These are phyloP conservation scores for Phytophthora europaea DNA, from an alignment of 352 stramenopile species.

Conservation along the genomic window DNA sequence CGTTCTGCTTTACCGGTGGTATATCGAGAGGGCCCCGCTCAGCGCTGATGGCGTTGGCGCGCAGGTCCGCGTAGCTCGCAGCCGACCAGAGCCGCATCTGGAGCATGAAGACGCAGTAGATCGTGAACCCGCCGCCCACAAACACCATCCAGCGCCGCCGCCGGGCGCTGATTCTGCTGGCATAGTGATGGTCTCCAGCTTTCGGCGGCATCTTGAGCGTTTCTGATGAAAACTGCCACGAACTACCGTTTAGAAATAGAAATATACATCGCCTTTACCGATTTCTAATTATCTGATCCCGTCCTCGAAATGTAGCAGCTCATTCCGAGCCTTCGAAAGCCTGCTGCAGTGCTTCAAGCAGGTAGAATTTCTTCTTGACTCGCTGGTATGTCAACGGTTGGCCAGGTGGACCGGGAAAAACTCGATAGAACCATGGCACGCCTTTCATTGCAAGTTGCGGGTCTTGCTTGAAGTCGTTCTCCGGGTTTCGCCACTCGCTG, in stretches of 20 bases:
- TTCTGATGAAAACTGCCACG: conserved; percentile 13
- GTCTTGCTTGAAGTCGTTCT: conserved; percentile 75
- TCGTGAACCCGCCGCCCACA: conserved; percentile 9
- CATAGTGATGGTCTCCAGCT: conserved; percentile 14
- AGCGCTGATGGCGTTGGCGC: conserved; percentile 34
- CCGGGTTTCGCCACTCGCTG: conserved; percentile 75
- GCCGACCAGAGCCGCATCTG: conserved; percentile 40
- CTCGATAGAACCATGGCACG: conserved; percentile 70
- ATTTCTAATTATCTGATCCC: conserved; percentile 27
- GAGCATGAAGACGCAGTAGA: conserved; percentile 40
- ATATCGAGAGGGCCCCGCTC: conserved; percentile 13
- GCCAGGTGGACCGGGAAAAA: conserved; percentile 46
- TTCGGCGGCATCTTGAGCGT: conserved; percentile 24
- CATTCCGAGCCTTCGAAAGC: conserved; percentile 37
- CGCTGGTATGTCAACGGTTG: conserved; percentile 41
- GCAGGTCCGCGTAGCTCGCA: conserved; percentile 30
- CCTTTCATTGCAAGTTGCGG: conserved; percentile 62
- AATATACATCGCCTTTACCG: conserved; percentile 19
- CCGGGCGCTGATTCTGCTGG: conserved; percentile 5
- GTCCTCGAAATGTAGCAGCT: not conserved
- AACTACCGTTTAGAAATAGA: conserved; percentile 11
- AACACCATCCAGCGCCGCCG: conserved; percentile 31
- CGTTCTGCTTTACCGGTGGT: conserved; percentile 8
- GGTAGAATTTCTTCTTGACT: conserved; percentile 49
- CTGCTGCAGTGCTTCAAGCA: conserved; percentile 40